Percentiles rank a stretch among this genome's conserved stretches.
Conservation (phyloP, 495 filamentous ascomycete species). For the Daldinia caldariorum region DNA sequence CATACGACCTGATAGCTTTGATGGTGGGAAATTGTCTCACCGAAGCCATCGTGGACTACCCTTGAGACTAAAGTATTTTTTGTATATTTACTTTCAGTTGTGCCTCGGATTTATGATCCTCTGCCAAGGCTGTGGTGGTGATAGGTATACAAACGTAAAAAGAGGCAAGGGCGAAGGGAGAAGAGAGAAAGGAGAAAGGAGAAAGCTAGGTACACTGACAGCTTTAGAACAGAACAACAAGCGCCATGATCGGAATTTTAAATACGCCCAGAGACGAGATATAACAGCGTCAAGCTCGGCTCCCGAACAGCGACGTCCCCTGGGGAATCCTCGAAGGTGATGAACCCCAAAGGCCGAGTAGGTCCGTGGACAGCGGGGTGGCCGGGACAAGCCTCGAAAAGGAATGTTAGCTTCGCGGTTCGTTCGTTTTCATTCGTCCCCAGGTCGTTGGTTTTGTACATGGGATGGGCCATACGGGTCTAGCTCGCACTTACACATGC, state of each 20-base stretch:
- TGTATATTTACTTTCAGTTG: background rate
- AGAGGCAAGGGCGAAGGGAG: background rate
- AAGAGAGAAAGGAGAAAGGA: background rate
- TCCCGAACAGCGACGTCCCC: slow-evolving; percentile 35
- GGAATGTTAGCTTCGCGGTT: slow-evolving; percentile 21
- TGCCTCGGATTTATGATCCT: background rate
- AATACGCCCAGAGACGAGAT: slow-evolving; percentile 18
- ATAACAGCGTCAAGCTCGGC: slow-evolving; percentile 37
- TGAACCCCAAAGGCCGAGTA: slow-evolving; percentile 30
- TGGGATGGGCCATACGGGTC: slow-evolving; percentile 5
- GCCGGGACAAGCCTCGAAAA: slow-evolving; percentile 28
- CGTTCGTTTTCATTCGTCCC: slow-evolving; percentile 4
- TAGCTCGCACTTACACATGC: slow-evolving; percentile 21
- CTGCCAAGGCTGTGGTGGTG: background rate
- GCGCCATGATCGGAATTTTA: slow-evolving; percentile 23
- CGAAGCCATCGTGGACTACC: slow-evolving; percentile 53
- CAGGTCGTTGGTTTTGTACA: slow-evolving; percentile 1
- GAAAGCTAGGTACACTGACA: slow-evolving; percentile 15
- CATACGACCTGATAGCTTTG: slow-evolving; percentile 80
- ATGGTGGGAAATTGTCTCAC: slow-evolving; percentile 72
- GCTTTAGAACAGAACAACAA: slow-evolving; percentile 9
- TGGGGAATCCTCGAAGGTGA: slow-evolving; percentile 3
- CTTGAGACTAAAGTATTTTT: slow-evolving; percentile 9
- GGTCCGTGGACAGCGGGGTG: slow-evolving; percentile 30
- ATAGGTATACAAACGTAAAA: background rate